Evolutionary conservation across 1,284 basidiomycete genomes (phyloP), one percentile per base, ranked within the genome.

Genomic region (Calocybe gambosa): DNA sequence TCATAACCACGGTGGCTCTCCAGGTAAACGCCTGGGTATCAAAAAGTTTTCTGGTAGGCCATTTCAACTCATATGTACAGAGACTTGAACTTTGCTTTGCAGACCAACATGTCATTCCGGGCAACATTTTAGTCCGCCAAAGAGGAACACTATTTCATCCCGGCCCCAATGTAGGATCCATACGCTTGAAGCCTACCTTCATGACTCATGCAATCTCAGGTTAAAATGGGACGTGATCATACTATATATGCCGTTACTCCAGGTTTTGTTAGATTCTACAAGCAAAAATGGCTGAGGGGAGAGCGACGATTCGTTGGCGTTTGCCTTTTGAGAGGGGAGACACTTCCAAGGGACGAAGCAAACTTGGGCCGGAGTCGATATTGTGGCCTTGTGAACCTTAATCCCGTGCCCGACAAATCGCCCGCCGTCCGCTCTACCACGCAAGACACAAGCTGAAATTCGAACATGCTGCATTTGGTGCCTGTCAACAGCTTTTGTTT

Each of bases 121-220:
- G 94, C 39, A 90, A 94, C 68, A 95, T 97, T 57, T 88, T 97
- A 59, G 81, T 96, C 31, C 80, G 93, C 41, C 93, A 97, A 66
- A 78, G 94, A 53, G 94, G 94, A 8, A 84, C 85, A 1, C 73
- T 84, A 45, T 93, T 94, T 68, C 90, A 93, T 61, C 84, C 94
- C 1, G 93, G 93, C 1, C 90, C 93, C 66, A 83, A 96, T 67
- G 92, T 91, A 63, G 49, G 79, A 66, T n/a, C n/a, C 10, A 25
- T 46, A 42, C 28, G 46, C 47, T 41, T 28, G 40, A 46, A 43
- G 8, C 23, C n/a, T 46, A 29, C 37, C 12, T 39, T 50, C 28
- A 47, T 38, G 47, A 53, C 54, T 28, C 28, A 59, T 50, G 46
- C 29, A 38, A n/a, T 35, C 38, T 8, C 58, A 93, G 89, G 90